These are phyloP conservation scores for Amanita molliuscula DNA, from an alignment of 768 basidiomycete genomes.

Conservation along the genomic window DNA sequence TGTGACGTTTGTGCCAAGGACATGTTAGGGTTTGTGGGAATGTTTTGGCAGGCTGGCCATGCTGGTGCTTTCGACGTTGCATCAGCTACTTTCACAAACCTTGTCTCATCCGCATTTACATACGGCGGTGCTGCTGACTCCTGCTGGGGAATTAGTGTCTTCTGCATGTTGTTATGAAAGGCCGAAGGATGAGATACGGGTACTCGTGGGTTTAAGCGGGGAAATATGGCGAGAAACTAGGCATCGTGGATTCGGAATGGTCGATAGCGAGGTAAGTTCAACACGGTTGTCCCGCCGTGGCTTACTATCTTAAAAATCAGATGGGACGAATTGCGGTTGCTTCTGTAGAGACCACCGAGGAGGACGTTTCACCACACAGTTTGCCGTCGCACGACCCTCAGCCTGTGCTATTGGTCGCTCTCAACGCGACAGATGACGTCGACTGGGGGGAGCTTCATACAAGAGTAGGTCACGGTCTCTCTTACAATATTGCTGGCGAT, in stretches of 20 bases:
- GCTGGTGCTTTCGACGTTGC: conserved; percentile 62
- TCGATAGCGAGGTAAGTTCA: conserved; percentile 61
- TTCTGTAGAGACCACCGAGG: conserved; percentile 32
- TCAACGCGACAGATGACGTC: conserved; percentile 49
- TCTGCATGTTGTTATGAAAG: conserved; percentile 44
- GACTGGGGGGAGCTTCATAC: conserved; percentile 58
- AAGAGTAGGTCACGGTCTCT: conserved; percentile 35
- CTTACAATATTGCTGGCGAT: neutral
- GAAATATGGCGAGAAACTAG: conserved; percentile 75
- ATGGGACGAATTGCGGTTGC: conserved; percentile 63
- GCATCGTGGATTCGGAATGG: conserved; percentile 57
- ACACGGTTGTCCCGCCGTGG: neutral
- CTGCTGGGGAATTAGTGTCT: conserved; percentile 66
- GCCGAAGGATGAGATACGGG: conserved; percentile 64
- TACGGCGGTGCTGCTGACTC: conserved; percentile 61
- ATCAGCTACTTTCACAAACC: conserved; percentile 53
- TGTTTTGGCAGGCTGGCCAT: conserved; percentile 22
- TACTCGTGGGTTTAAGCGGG: conserved; percentile 60
- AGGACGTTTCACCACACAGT: neutral
- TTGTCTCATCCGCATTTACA: conserved; percentile 53
- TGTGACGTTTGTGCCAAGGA: neutral
- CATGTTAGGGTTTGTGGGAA: neutral
- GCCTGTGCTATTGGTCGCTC: conserved; percentile 61
- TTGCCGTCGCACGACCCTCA: conserved; percentile 11
- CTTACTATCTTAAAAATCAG: conserved; percentile 21